phyloP scores from a whole-genome alignment of 2,329 filamentous ascomycete species.

The Curvularia hawaiiensis region DNA sequence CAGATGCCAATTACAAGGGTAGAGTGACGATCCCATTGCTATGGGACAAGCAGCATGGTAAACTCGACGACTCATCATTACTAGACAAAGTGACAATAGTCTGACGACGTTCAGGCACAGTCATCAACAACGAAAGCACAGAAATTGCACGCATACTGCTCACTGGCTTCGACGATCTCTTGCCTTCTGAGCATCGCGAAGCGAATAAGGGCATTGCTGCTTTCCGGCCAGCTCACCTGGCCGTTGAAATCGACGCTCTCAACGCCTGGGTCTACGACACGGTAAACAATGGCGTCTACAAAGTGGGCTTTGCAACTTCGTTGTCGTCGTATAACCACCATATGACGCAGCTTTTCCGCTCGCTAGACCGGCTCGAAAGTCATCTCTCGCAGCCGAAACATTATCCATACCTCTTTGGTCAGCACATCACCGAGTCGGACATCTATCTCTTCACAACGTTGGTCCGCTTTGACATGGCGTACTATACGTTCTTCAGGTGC shows the following conservation, averaged over 20 bases:
- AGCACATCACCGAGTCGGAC: conserved; percentile 56
- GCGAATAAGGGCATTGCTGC: conserved; percentile 59
- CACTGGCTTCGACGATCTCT: conserved; percentile 39
- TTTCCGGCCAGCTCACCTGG: conserved; percentile 71
- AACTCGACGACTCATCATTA: background rate
- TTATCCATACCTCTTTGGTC: conserved; percentile 75
- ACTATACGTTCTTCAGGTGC: conserved; percentile 68
- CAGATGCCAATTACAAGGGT: conserved; percentile 56
- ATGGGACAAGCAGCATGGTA: conserved; percentile 66
- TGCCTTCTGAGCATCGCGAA: conserved; percentile 59
- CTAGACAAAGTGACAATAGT: background rate
- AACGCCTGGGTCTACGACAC: conserved; percentile 79
- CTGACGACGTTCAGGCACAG: conserved; percentile 29
- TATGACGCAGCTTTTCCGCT: conserved; percentile 72
- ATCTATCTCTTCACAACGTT: conserved; percentile 62
- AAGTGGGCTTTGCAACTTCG: conserved; percentile 80
- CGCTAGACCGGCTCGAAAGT: conserved; percentile 76
- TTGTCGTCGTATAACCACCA: conserved; percentile 82
- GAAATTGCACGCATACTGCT: conserved; percentile 45
- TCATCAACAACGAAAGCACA: conserved; percentile 45
- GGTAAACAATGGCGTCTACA: conserved; percentile 62
- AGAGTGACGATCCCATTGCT: conserved; percentile 84
- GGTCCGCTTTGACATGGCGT: conserved; percentile 60
- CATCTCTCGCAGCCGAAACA: conserved; percentile 62
- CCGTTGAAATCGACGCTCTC: conserved; percentile 71